Conservation (phyloP, 805 yeast genomes). For the Hagleromyces aurorensis region DNA sequence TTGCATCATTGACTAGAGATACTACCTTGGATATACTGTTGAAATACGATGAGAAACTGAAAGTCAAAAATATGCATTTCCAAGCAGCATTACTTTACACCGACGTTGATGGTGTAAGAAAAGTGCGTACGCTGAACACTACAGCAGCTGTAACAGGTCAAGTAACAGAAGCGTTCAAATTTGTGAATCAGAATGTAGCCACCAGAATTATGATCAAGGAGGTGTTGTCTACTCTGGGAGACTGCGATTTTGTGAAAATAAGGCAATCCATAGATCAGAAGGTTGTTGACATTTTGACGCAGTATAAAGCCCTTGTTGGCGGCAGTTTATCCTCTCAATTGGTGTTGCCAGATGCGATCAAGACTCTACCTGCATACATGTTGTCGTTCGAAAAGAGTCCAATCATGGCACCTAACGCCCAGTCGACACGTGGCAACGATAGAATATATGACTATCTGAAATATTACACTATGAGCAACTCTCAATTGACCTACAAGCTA, state of each 20-base stretch:
- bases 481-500: constrained; percentile 52
- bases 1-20: constrained; percentile 58
- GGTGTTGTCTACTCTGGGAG: constrained; percentile 33
- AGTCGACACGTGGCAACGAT: constrained; percentile 47
- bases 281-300: constrained; percentile 47
- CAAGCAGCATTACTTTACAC: constrained; percentile 89
- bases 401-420: constrained; percentile 40
- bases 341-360: constrained; percentile 73
- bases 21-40: constrained; percentile 65
- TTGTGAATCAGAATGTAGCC: constrained; percentile 68
- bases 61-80: constrained; percentile 73
- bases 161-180: constrained; percentile 63
- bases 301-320: constrained; percentile 44
- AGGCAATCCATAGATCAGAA: constrained; percentile 47
- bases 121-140: constrained; percentile 79
- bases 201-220: constrained; percentile 47
- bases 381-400: constrained; percentile 63
- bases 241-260: constrained; percentile 40
- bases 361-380: constrained; percentile 58
- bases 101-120: constrained; percentile 62
- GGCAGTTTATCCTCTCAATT: constrained; percentile 50
- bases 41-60: constrained; percentile 61
- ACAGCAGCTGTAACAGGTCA: constrained; percentile 77
- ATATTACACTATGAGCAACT: constrained; percentile 40
- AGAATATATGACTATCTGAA: constrained; percentile 44